Conservation (phyloP, 352 stramenopile genomes). For the Phytophthora crassamura region DNA sequence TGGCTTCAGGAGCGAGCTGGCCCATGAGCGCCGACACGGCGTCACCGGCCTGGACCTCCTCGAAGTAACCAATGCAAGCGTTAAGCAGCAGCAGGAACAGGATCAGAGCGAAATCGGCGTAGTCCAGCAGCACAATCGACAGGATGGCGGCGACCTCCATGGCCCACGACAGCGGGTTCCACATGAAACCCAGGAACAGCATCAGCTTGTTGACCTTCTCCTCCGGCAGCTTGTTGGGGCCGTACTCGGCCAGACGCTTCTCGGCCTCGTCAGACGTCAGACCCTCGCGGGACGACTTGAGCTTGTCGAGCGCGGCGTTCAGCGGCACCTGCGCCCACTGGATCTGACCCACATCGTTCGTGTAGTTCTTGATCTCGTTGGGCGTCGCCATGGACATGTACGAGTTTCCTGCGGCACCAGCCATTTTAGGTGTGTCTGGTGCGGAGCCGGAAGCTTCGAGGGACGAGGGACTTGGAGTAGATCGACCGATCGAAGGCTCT, state of each 20-base stretch:
- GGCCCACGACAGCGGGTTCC: slow-evolving; percentile 85
- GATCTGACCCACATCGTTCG: slow-evolving; percentile 77
- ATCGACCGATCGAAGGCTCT: slow-evolving; percentile 22
- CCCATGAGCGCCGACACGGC: slow-evolving; percentile 91
- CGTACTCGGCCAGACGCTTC: slow-evolving; percentile 76
- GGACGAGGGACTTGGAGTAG: slow-evolving; percentile 11
- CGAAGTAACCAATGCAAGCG: slow-evolving; percentile 79
- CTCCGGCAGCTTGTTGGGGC: slow-evolving; percentile 84
- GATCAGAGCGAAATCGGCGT: slow-evolving; percentile 77
- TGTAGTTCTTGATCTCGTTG: slow-evolving; percentile 84
- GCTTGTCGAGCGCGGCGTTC: slow-evolving; percentile 85
- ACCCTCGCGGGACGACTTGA: slow-evolving; percentile 74
- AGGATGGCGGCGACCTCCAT: slow-evolving; percentile 81
- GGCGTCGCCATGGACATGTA: slow-evolving; percentile 84
- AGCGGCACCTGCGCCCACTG: slow-evolving; percentile 78
- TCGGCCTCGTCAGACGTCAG: slow-evolving; percentile 79
- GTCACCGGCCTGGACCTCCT: slow-evolving; percentile 86
- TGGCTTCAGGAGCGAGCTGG: slow-evolving; percentile 85
- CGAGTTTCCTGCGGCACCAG: slow-evolving; percentile 55
- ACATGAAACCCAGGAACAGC: slow-evolving; percentile 83
- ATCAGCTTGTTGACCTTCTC: slow-evolving; percentile 82
- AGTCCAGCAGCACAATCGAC: slow-evolving; percentile 81
- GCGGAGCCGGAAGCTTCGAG: slow-evolving; percentile 27
- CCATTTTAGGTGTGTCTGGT: slow-evolving; percentile 54
- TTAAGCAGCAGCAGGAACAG: slow-evolving; percentile 77